Evolutionary conservation across 441 rosid genomes (phyloP).

Genomic region (Rhodomyrtus psidioides): DNA sequence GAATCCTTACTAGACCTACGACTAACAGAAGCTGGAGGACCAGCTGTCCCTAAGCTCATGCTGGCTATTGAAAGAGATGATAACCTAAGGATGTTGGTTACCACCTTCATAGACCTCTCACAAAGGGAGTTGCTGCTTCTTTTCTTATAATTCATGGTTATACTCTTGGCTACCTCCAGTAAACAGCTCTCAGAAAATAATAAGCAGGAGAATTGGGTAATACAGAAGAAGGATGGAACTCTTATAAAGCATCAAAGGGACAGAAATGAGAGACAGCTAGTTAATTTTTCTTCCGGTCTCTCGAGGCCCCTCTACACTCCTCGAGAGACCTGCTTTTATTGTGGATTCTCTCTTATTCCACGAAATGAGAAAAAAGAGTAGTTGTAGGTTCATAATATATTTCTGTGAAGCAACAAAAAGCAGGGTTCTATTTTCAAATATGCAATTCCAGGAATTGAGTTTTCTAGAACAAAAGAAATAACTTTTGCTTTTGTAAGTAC

Average conservation of each 20-base stretch:
- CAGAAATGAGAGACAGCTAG: neutral
- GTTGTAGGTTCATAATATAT: neutral
- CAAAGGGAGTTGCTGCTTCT: slow-evolving; percentile 29
- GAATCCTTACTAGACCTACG: neutral
- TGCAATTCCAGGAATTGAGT: neutral
- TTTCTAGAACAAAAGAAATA: neutral
- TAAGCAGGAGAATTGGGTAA: neutral
- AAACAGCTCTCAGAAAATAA: neutral
- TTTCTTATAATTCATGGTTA: slow-evolving; percentile 17
- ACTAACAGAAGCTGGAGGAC: slow-evolving; percentile 9
- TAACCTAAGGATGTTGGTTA: slow-evolving; percentile 27
- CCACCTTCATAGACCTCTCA: slow-evolving; percentile 44
- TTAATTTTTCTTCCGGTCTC: neutral
- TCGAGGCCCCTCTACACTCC: neutral
- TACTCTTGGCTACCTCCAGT: neutral
- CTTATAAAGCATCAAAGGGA: neutral
- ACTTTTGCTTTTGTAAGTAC: neutral
- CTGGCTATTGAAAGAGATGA: slow-evolving; percentile 51
- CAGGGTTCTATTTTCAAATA: neutral
- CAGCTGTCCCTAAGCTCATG: slow-evolving; percentile 30
- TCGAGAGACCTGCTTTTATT: neutral
- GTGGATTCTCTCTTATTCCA: neutral
- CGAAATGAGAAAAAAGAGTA: neutral
- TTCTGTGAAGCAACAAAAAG: neutral
- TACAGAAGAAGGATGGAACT: neutral